Base-by-base conservation (phyloP, 345 rosid genomes). In the Heritiera littoralis region DNA sequence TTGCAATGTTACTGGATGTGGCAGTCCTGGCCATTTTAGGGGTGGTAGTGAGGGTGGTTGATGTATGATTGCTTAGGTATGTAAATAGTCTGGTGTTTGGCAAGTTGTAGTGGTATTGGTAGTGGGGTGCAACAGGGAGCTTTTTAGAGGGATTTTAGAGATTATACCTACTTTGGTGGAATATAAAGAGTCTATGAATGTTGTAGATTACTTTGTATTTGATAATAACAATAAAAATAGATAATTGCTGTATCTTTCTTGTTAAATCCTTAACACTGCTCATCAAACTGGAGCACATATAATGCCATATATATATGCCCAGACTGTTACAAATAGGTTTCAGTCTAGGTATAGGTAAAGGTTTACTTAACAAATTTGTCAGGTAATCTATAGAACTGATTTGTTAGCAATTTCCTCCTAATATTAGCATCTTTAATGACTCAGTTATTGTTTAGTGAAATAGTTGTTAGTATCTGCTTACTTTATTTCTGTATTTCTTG, bases 91-190 rank as follows among this genome's bases (percentile, higher is more conserved):
- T 43, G 30, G 52, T 41, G 28, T 51, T 10, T 67, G 51, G 72
- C 32, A 20, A 43, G 68, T 35, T 45, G 7, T 64, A 6, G 68
- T 35, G 68, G 7, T 64, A 6, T 64, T 64, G 20, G 45, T 64
- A 13, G 51, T 66, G 64, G 64, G 2, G 35, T 59, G 64, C 13
- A 10, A 43, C 23, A 41, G 18, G 38, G 38, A 66, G 23, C 15
- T 9, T 67, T 18, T 41, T 41, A 40, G 72, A 43, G 51, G 32
- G 14, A 43, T 67, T 67, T 41, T n/a, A 23, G 51, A 66, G 32
- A 41, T 41, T 59, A 59, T 59, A 59, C 20, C 64, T 67, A 52
- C 6, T 55, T 41, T n/a, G 72, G 72, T 67, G 52, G 45, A 66
- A 66, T 66, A 9, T 18, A 9, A 18, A 59, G 7, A 66, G 15